Conservation (phyloP, 2,329 filamentous ascomycete species). For the Cordyceps javanica region DNA sequence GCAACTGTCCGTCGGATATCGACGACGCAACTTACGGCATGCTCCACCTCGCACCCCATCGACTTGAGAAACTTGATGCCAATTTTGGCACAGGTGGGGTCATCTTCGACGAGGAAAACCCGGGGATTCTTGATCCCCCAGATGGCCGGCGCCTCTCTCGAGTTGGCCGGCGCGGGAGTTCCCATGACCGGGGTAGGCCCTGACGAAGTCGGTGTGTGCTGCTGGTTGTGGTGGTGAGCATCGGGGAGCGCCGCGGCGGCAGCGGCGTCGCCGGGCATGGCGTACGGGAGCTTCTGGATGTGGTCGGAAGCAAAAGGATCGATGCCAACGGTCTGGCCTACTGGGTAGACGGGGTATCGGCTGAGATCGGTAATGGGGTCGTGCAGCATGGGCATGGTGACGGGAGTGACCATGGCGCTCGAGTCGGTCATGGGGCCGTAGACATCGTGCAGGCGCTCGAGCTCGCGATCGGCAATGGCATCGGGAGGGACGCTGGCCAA, state of each 20-base stretch:
- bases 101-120: slow-evolving; percentile 86
- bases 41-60: slow-evolving; percentile 61
- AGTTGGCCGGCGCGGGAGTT: slow-evolving; percentile 21
- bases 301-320: slow-evolving; percentile 93
- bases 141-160: slow-evolving; percentile 35
- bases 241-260: slow-evolving; percentile 30
- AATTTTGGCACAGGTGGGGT: slow-evolving; percentile 60
- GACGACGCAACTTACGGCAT: slow-evolving; percentile 46
- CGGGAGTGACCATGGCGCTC: slow-evolving; percentile 35
- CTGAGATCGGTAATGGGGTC: slow-evolving; percentile 50
- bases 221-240: slow-evolving; percentile 30
- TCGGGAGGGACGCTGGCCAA: slow-evolving; percentile 48
- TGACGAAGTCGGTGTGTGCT: slow-evolving; percentile 15
- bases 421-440: slow-evolving; percentile 51
- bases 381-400: slow-evolving; percentile 41
- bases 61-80: slow-evolving; percentile 61
- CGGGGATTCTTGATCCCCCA: slow-evolving; percentile 63
- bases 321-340: slow-evolving; percentile 84
- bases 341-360: slow-evolving; percentile 75
- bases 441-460: slow-evolving; percentile 49
- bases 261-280: slow-evolving; percentile 55
- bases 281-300: slow-evolving; percentile 88
- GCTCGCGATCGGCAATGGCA: slow-evolving; percentile 45
- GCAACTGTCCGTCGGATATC: background rate
- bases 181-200: slow-evolving; percentile 6